Conservation (phyloP, 2,329 filamentous ascomycete species). For the Dactylellina haptotyla region DNA sequence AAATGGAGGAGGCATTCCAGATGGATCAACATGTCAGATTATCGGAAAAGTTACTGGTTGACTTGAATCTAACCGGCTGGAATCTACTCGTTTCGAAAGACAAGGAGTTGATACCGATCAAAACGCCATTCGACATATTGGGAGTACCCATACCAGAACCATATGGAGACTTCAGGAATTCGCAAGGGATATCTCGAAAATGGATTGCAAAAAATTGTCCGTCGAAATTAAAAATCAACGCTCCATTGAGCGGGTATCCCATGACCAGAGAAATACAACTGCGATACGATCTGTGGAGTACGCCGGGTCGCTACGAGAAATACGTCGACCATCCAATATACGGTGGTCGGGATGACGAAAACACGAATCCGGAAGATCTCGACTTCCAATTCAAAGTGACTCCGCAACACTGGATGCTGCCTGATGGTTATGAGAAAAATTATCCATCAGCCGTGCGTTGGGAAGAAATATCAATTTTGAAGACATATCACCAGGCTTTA, state of each 20-base stretch:
- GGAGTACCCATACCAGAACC: conserved; percentile 44
- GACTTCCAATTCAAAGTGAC: conserved; percentile 36
- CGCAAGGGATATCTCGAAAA: background rate
- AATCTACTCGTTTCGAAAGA: conserved; percentile 11
- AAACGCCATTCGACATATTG: conserved; percentile 37
- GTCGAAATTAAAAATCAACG: background rate
- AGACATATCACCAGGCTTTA: conserved; percentile 44
- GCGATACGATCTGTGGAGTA: conserved; percentile 18
- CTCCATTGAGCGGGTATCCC: conserved; percentile 27
- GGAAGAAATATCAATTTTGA: conserved; percentile 47
- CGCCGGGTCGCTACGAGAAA: background rate
- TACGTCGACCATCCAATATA: background rate
- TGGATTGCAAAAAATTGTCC: background rate
- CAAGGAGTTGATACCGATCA: conserved; percentile 13
- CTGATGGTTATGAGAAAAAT: conserved; percentile 32
- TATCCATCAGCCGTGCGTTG: conserved; percentile 44
- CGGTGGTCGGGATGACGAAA: background rate
- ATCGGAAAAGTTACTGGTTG: conserved; percentile 31
- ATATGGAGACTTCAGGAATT: conserved; percentile 16
- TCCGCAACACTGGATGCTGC: conserved; percentile 34
- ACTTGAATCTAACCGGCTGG: conserved; percentile 28
- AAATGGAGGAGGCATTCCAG: conserved; percentile 34
- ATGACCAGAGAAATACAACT: conserved; percentile 40
- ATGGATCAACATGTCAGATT: conserved; percentile 28
- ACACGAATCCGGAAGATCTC: conserved; percentile 6